Evolutionary conservation across 2,329 filamentous ascomycete genomes (phyloP).

Genomic region (Drechslera avenae): DNA sequence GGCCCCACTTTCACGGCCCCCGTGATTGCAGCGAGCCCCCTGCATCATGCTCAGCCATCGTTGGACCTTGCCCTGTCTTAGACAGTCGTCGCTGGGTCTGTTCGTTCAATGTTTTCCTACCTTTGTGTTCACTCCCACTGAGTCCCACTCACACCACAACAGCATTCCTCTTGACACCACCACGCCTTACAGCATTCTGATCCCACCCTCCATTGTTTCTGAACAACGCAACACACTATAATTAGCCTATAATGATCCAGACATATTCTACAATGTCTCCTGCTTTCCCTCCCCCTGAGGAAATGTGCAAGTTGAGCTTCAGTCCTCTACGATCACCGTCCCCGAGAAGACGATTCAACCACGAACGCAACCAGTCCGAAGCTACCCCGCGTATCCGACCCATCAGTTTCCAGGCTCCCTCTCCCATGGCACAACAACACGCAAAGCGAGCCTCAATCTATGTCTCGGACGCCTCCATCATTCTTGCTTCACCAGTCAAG

Average conservation of each 20-base stretch:
- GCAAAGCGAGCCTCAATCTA: slow-evolving; percentile 34
- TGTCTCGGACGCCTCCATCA: slow-evolving; percentile 32
- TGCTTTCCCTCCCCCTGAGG: slow-evolving; percentile 20
- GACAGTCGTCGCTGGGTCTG: slow-evolving; percentile 14
- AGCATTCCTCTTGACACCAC: slow-evolving; percentile 12
- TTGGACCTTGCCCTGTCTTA: slow-evolving; percentile 15
- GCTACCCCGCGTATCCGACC: slow-evolving; percentile 27
- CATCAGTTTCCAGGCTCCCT: slow-evolving; percentile 20
- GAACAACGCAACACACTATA: slow-evolving; percentile 4
- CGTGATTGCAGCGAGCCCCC: slow-evolving; percentile 28
- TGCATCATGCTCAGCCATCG: slow-evolving; percentile 18
- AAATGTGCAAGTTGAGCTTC: slow-evolving; percentile 24
- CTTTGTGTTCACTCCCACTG: slow-evolving; percentile 1
- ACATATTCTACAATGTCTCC: slow-evolving; percentile 22
- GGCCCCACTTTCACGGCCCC: slow-evolving; percentile 20
- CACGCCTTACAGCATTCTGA: slow-evolving; percentile 6
- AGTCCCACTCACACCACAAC: slow-evolving; percentile 7
- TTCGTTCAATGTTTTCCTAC: slow-evolving; percentile 19
- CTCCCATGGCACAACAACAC: slow-evolving; percentile 24
- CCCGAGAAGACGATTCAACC: slow-evolving; percentile 20
- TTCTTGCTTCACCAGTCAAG: slow-evolving; percentile 25
- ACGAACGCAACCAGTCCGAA: slow-evolving; percentile 33
- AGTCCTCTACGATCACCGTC: slow-evolving; percentile 25
- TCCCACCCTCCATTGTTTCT: slow-evolving; percentile 12
- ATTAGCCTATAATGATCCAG: slow-evolving; percentile 22